Evolutionary conservation across 306 rosid species (phyloP).

Genomic region (Prosopis cineraria): DNA sequence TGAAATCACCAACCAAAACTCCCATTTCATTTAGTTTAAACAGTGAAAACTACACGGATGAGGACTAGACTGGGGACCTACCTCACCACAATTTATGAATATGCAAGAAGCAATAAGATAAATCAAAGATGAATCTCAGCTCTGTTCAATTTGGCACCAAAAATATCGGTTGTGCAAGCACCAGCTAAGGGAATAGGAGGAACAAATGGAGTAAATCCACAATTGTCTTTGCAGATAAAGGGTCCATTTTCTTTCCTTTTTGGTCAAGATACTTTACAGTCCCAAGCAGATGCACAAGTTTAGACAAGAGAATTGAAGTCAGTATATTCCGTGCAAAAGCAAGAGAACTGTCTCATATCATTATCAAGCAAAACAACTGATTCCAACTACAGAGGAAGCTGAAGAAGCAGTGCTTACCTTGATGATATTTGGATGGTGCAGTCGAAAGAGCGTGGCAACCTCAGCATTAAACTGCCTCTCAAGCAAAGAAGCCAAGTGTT

Average conservation of each 20-base stretch:
- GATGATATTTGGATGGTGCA: slow-evolving; percentile 85
- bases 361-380: not conserved
- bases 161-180: slow-evolving; percentile 8
- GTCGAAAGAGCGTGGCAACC: slow-evolving; percentile 69
- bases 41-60: not conserved
- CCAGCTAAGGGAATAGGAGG: not conserved
- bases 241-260: not conserved
- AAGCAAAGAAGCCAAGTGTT: slow-evolving; percentile 64
- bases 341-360: not conserved
- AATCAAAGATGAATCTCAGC: slow-evolving; percentile 17
- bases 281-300: slow-evolving; percentile 14
- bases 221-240: not conserved
- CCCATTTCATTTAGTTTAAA: not conserved
- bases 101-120: not conserved
- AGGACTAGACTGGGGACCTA: not conserved
- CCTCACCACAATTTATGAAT: slow-evolving; percentile 6
- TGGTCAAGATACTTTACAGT: slow-evolving; percentile 14
- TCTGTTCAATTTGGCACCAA: slow-evolving; percentile 27
- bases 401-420: slow-evolving; percentile 56
- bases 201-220: not conserved
- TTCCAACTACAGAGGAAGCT: not conserved
- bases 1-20: slow-evolving; percentile 17
- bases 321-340: not conserved
- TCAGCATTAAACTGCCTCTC: slow-evolving; percentile 90
- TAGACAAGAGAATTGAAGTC: not conserved